These are phyloP conservation scores for Potentilla sterilis DNA, from an alignment of 306 rosid species.

Conservation along the genomic window DNA sequence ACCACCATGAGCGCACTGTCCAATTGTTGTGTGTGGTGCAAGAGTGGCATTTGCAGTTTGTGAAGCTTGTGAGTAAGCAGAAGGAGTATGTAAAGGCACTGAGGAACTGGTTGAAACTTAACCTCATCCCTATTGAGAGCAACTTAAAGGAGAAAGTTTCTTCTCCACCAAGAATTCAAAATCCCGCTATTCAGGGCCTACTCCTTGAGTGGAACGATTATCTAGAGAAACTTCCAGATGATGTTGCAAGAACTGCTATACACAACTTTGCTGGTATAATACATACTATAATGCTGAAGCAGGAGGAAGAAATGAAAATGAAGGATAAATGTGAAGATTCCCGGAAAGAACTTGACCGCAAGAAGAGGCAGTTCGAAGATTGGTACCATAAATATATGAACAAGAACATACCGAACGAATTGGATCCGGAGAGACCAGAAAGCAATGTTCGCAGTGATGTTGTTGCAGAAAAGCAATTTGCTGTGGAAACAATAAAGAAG, in stretches of 20 bases:
- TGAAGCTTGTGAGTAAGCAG: conserved; percentile 57
- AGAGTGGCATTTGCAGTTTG: conserved; percentile 71
- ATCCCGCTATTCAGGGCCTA: conserved; percentile 62
- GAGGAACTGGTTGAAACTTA: conserved; percentile 68
- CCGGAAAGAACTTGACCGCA: conserved; percentile 68
- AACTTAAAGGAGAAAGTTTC: conserved; percentile 87
- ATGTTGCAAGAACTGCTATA: conserved; percentile 63
- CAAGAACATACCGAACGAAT: conserved; percentile 43
- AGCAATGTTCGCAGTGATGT: conserved; percentile 32
- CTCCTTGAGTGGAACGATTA: conserved; percentile 71
- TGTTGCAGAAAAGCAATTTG: conserved; percentile 55
- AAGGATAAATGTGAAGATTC: conserved; percentile 75
- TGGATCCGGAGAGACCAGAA: conserved; percentile 44
- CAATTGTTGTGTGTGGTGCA: conserved; percentile 66
- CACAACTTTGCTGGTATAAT: conserved; percentile 62
- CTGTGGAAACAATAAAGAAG: conserved; percentile 55
- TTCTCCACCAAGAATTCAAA: conserved; percentile 74
- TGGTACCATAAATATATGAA: conserved; percentile 72
- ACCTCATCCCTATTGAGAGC: conserved; percentile 89
- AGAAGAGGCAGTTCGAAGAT: conserved; percentile 63
- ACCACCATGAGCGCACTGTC: conserved; percentile 72
- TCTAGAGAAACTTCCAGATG: conserved; percentile 83
- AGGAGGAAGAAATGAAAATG: conserved; percentile 62
- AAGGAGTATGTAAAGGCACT: conserved; percentile 69
- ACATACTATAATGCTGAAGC: conserved; percentile 48